These are phyloP conservation scores for Pseudocercospora cruenta DNA, from an alignment of 2,329 filamentous ascomycete species.

Conservation along the genomic window DNA sequence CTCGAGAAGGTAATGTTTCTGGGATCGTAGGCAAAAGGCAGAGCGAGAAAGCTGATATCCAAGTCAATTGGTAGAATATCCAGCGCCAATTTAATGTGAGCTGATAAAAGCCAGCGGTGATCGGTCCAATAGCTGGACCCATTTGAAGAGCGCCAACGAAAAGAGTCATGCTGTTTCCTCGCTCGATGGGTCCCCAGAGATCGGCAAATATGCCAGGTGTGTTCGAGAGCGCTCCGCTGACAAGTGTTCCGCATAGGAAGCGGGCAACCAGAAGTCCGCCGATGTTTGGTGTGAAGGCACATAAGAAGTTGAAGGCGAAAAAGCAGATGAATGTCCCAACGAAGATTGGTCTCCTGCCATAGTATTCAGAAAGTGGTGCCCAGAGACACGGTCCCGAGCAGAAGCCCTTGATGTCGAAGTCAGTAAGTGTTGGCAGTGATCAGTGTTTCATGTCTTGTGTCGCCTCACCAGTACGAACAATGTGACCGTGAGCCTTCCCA, in stretches of 20 bases:
- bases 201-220: slow-evolving; percentile 49
- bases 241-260: slow-evolving; percentile 46
- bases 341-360: slow-evolving; percentile 47
- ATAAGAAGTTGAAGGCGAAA: slow-evolving; percentile 41
- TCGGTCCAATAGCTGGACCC: slow-evolving; percentile 64
- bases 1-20: slow-evolving; percentile 57
- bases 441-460: background rate
- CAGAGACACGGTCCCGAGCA: slow-evolving; percentile 56
- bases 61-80: slow-evolving; percentile 51
- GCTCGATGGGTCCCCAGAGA: slow-evolving; percentile 43
- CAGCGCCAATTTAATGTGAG: slow-evolving; percentile 65
- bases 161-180: slow-evolving; percentile 58
- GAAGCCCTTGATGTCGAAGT: slow-evolving; percentile 47
- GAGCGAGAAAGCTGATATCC: slow-evolving; percentile 42
- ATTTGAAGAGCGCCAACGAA: slow-evolving; percentile 70
- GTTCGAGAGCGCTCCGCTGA: slow-evolving; percentile 44
- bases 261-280: slow-evolving; percentile 48
- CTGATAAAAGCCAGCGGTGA: slow-evolving; percentile 67
- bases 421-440: background rate
- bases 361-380: slow-evolving; percentile 65
- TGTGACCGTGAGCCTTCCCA: slow-evolving; percentile 39
- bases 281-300: slow-evolving; percentile 46
- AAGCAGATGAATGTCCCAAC: slow-evolving; percentile 37
- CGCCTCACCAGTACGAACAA: slow-evolving; percentile 34
- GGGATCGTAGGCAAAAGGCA: slow-evolving; percentile 57